Percentiles rank a stretch among this genome's conserved stretches.
These are phyloP conservation scores for Antitrichia curtipendula DNA, from an alignment of 225 moss, liverwort and hornwort species.

Conservation along the genomic window DNA sequence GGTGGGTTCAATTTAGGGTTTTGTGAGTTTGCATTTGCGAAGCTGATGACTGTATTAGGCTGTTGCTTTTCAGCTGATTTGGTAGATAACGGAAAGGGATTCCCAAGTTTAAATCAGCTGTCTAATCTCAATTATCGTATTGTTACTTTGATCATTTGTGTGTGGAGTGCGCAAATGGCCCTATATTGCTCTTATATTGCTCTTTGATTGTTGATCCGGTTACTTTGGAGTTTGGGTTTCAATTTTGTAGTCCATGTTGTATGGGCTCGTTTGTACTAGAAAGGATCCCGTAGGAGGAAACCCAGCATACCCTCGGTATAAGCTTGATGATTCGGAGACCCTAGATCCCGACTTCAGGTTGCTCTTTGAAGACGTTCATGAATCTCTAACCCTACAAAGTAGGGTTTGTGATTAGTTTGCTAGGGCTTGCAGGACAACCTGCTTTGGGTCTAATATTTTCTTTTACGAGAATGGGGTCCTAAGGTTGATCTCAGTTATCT, in stretches of 20 bases:
- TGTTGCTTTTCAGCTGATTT: neutral
- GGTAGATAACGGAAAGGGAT: neutral
- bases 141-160: neutral
- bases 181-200: neutral
- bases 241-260: neutral
- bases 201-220: neutral
- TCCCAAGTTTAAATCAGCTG: neutral
- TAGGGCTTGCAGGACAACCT: too few species aligned
- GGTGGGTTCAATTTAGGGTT: neutral
- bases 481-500: neutral
- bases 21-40: neutral
- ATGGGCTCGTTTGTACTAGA: neutral
- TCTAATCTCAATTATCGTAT: neutral
- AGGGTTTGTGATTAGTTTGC: neutral
- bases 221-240: neutral
- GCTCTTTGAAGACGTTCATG: neutral
- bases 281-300: neutral
- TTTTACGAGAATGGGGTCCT: neutral
- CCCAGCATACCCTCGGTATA: neutral
- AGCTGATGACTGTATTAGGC: neutral
- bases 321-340: neutral
- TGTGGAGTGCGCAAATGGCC: neutral
- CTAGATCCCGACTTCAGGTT: neutral
- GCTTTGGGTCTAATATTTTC: too few species aligned
- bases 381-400: neutral